phyloP scores from a whole-genome alignment of 768 basidiomycete genomes.

The Rhizopogon sp. region DNA sequence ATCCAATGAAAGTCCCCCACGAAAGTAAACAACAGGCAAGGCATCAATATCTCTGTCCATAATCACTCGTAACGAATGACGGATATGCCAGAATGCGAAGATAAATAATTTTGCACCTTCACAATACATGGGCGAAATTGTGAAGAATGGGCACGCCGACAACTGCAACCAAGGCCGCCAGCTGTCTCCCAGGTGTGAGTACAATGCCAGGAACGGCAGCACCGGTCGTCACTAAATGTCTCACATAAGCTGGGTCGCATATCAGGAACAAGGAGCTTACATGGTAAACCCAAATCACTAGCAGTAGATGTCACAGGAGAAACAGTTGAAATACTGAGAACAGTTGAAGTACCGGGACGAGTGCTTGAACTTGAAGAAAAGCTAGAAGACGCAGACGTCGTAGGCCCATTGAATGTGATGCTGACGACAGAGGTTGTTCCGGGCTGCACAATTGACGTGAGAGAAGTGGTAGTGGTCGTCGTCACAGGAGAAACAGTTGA shows the following conservation, averaged over 20 bases:
- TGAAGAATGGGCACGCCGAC: constrained; percentile 4
- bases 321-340: neutral
- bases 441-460: neutral
- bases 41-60: neutral
- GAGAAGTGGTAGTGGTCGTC: neutral
- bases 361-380: neutral
- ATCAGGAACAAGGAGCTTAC: neutral
- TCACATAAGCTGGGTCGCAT: neutral
- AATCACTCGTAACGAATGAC: neutral
- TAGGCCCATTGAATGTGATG: neutral
- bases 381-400: neutral
- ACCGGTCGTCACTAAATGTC: neutral
- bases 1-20: neutral
- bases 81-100: neutral
- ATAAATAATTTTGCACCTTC: neutral
- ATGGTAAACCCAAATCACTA: neutral
- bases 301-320: neutral
- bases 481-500: neutral
- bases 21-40: neutral
- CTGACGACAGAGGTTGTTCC: neutral
- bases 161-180: constrained; percentile 4
- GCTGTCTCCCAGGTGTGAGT: neutral
- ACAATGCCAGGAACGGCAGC: constrained; percentile 9
- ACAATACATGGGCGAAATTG: neutral
- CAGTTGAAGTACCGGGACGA: neutral